Evolutionary conservation across 805 yeast genomes (phyloP).

Genomic region (Hanseniaspora occidentalis): DNA sequence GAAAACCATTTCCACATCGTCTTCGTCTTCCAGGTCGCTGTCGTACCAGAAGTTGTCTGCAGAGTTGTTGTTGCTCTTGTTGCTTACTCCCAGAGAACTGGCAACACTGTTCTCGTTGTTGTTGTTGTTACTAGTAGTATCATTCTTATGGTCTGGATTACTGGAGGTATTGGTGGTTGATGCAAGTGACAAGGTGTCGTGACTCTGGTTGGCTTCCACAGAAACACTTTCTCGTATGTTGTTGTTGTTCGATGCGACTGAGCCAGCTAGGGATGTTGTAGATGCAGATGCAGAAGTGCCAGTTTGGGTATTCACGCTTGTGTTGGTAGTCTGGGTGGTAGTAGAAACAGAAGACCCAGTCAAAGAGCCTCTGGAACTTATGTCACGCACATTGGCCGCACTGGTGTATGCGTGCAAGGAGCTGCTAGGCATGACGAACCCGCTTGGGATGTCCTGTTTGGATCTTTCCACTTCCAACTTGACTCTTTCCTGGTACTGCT

Average conservation of each 20-base stretch:
- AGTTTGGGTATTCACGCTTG: slow-evolving; percentile 4
- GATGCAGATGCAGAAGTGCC: background rate
- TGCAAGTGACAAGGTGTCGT: background rate
- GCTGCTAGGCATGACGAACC: slow-evolving; percentile 66
- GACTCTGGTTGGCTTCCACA: background rate
- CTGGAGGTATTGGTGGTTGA: slow-evolving; percentile 5
- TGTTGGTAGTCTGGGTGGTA: slow-evolving; percentile 13
- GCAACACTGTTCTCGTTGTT: background rate
- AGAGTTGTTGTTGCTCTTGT: slow-evolving; percentile 40
- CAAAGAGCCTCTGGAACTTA: no score
- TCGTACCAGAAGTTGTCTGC: slow-evolving; percentile 84
- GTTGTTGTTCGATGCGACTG: background rate
- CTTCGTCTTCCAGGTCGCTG: slow-evolving; percentile 52
- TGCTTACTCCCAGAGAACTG: slow-evolving; percentile 10
- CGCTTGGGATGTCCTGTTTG: slow-evolving; percentile 76
- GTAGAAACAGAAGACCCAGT: slow-evolving; percentile 6
- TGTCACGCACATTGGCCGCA: no score
- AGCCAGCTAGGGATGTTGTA: no score
- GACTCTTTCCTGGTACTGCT: slow-evolving; percentile 62
- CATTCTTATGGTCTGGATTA: slow-evolving; percentile 6
- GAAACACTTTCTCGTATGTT: background rate
- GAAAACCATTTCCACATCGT: slow-evolving; percentile 41
- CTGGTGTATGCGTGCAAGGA: slow-evolving; percentile 31
- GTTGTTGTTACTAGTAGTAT: slow-evolving; percentile 21
- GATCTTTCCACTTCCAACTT: slow-evolving; percentile 74